Evolutionary conservation across 306 rosid genomes (phyloP), one percentile per base, ranked within the genome.

Genomic region (Casuarina glauca): DNA sequence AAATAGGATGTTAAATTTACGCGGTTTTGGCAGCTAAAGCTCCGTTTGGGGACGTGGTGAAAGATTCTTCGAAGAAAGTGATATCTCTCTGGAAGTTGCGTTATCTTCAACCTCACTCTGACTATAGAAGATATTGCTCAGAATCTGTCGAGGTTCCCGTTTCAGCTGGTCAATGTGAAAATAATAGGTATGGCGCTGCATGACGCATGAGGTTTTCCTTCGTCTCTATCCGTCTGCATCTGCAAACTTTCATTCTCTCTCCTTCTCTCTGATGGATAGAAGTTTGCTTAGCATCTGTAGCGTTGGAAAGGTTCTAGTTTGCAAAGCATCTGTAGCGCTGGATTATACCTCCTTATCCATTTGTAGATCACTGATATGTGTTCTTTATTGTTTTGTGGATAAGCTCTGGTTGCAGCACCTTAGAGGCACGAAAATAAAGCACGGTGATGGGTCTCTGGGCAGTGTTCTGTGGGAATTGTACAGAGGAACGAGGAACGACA

Each of bases 371-470:
- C 8, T 46, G 51, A 58, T 7, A 20, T 58, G 35, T 4, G 32
- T 26, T 58, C 32, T 20, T 20, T 15, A 51, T 48, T 10, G 53
- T 16, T 42, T 36, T 67, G 13, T 50, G 20, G 42, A 54, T 17
- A 20, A 48, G 35, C 16, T 55, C 6, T 70, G 39, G 36, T 45
- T 49, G 49, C 57, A 77, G 81, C 41, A 41, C 50, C 15, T 75
- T 16, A 4, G 52, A 5, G 16, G 39, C 67, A 61, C 72, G 12
- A 35, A 53, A 2, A 15, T 35, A 49, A 26, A 4, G n/a, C 68
- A 62, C 62, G 73, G 53, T 13, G 76, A 68, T 43, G 48, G 70
- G 36, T 69, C 10, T 69, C 42, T 78, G 74, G 78, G 39, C 61
- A 51, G 12, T 36, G 32, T 45, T 74, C 68, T 82, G 80, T 62